Conservation (phyloP, 257 asterid genomes). For the Petunia axillaris region DNA sequence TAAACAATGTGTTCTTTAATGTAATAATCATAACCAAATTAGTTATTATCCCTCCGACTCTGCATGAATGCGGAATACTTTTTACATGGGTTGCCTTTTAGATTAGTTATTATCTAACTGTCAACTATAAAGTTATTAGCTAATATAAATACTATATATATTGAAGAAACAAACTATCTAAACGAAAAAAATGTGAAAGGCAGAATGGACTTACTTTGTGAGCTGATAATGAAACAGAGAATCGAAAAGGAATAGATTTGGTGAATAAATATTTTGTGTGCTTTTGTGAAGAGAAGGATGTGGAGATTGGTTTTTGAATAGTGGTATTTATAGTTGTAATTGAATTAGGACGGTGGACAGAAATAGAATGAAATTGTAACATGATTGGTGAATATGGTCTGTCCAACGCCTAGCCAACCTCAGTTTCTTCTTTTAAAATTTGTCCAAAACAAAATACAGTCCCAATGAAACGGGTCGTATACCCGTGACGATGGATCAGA, state of each 20-base stretch:
- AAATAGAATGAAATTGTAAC: not conserved
- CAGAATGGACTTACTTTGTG: constrained; percentile 10
- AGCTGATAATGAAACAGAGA: constrained; percentile 11
- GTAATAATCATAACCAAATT: too few species aligned
- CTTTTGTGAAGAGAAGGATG: not conserved
- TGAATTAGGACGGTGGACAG: not conserved
- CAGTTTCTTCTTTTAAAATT: not conserved
- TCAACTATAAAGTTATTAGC: too few species aligned
- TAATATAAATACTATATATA: not conserved
- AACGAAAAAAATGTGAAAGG: not conserved
- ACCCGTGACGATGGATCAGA: constrained; percentile 29
- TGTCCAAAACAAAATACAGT: not conserved
- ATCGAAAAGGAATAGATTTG: not conserved
- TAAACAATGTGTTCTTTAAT: not conserved
- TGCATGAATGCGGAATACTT: too few species aligned
- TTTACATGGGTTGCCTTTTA: too few species aligned
- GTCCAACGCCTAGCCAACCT: not conserved
- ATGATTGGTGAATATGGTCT: constrained; percentile 18
- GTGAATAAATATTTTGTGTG: not conserved
- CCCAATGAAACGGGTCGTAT: not conserved
- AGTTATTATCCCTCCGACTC: too few species aligned
- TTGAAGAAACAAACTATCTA: not conserved
- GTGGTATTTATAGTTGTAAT: not conserved
- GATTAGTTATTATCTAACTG: too few species aligned
- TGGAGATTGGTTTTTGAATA: not conserved